phyloP scores from a whole-genome alignment of 331 rosid species.

The Pyrus hybrid region DNA sequence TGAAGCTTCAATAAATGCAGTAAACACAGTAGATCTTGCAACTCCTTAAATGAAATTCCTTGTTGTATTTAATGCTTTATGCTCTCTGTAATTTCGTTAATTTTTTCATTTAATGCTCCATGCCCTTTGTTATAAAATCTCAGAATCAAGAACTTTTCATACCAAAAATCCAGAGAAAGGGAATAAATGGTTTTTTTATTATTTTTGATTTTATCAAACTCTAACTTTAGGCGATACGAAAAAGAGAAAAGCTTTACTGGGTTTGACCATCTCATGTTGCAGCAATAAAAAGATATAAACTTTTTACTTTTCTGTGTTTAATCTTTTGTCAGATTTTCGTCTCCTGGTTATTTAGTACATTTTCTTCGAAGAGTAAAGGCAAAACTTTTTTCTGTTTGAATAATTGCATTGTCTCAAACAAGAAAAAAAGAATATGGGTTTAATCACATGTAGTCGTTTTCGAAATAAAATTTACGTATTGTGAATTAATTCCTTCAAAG shows the following conservation, averaged over 20 bases:
- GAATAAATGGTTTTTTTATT: too few relatives aligned
- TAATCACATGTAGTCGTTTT: neutral
- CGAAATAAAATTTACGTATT: too few relatives aligned
- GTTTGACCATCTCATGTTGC: neutral
- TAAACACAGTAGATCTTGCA: slow-evolving; percentile 18
- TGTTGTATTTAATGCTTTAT: neutral
- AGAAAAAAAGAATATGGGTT: neutral
- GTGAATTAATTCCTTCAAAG: too few relatives aligned
- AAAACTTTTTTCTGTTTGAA: neutral
- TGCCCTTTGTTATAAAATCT: neutral
- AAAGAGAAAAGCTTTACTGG: slow-evolving; percentile 2
- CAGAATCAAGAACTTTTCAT: too few relatives aligned
- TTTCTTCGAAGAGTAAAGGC: neutral
- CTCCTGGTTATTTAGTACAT: neutral
- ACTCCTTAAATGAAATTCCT: neutral
- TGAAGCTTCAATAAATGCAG: slow-evolving; percentile 12
- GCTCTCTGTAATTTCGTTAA: neutral
- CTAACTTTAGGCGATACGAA: neutral
- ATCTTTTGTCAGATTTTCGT: neutral
- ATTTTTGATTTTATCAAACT: neutral
- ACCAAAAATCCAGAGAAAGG: neutral
- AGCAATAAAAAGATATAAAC: neutral
- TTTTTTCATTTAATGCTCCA: neutral
- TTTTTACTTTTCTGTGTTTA: slow-evolving; percentile 8
- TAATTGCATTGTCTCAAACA: neutral